phyloP scores from a whole-genome alignment of 768 basidiomycete genomes.

The Paxillus rubicundulus region DNA sequence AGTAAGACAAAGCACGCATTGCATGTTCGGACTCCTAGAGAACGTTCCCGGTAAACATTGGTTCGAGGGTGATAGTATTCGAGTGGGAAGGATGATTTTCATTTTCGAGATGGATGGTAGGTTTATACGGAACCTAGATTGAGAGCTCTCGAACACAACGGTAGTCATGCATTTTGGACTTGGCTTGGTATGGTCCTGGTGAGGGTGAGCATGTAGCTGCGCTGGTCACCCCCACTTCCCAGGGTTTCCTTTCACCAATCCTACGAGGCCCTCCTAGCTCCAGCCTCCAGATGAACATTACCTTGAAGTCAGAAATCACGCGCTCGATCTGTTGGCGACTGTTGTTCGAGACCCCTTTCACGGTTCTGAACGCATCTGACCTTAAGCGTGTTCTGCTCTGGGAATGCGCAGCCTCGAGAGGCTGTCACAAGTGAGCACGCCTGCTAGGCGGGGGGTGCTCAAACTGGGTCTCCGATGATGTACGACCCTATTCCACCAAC shows the following conservation, averaged over 20 bases:
- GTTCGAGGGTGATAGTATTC: no score
- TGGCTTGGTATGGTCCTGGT: constrained; percentile 41
- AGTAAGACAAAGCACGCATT: no score
- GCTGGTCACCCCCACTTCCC: neutral
- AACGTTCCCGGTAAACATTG: no score
- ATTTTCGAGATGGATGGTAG: no score
- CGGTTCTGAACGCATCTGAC: constrained; percentile 47
- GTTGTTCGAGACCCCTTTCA: constrained; percentile 49
- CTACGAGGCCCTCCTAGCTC: constrained; percentile 42
- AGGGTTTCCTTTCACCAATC: constrained; percentile 59
- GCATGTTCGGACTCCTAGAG: no score
- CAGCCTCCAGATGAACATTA: constrained; percentile 40
- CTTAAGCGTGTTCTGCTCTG: constrained; percentile 51
- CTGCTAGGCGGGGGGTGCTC: constrained; percentile 45
- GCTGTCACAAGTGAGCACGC: constrained; percentile 42
- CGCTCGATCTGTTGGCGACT: constrained; percentile 33
- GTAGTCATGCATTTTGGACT: no score
- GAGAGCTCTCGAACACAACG: no score
- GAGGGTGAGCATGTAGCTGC: neutral
- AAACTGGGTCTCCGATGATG: constrained; percentile 39
- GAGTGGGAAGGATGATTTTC: no score
- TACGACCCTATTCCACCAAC: no score
- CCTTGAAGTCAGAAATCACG: constrained; percentile 58
- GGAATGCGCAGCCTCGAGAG: constrained; percentile 35
- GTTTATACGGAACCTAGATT: no score